phyloP scores from a whole-genome alignment of 768 basidiomycete species.

The Pleurotus citrinopileatus region DNA sequence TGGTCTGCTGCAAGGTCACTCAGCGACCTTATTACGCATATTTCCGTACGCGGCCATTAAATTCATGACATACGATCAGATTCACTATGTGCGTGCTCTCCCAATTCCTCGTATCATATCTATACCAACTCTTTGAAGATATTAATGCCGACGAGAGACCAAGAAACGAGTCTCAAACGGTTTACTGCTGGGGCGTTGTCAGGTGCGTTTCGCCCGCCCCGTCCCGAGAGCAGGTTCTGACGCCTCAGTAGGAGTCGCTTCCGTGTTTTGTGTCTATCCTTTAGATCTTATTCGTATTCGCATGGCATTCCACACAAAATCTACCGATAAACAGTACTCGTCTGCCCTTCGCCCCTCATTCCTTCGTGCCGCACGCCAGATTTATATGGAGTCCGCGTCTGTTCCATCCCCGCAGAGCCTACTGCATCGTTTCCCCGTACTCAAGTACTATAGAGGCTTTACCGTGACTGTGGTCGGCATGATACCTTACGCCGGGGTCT shows the following conservation, averaged over 20 bases:
- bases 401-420: conserved; percentile 18
- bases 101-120: background rate
- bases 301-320: conserved; percentile 80
- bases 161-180: conserved; percentile 75
- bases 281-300: conserved; percentile 94
- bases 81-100: conserved; percentile 58
- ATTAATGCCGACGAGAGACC: conserved; percentile 79
- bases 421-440: conserved; percentile 65
- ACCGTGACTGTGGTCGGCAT: conserved; percentile 89
- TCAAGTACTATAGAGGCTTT: conserved; percentile 98
- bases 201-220: conserved; percentile 43
- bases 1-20: conserved; percentile 94
- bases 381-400: conserved; percentile 63
- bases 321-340: conserved; percentile 19
- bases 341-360: conserved; percentile 44
- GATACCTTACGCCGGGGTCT: conserved; percentile 93
- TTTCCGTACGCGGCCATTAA: conserved; percentile 98
- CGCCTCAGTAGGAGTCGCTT: conserved; percentile 61
- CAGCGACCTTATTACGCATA: conserved; percentile 88
- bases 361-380: conserved; percentile 51
- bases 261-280: conserved; percentile 92
- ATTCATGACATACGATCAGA: conserved; percentile 93
- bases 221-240: conserved; percentile 5
- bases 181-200: conserved; percentile 88
- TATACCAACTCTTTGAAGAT: conserved; percentile 43